Percentiles rank a stretch among this genome's conserved stretches.
These are phyloP conservation scores for Phytophthora kernoviae DNA, from an alignment of 352 stramenopile species.

Conservation along the genomic window DNA sequence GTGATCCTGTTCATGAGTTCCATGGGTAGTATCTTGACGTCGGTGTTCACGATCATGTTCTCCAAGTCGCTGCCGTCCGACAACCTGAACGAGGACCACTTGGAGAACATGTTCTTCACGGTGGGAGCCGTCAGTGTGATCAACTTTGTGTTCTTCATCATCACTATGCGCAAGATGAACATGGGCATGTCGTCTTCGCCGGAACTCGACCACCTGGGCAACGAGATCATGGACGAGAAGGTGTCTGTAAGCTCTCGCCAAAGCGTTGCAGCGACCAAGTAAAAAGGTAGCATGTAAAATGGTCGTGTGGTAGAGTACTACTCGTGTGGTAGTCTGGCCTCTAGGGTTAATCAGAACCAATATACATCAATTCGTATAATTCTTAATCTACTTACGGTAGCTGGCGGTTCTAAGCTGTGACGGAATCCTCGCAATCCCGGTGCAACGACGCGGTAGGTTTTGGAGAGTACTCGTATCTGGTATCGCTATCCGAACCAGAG, in stretches of 20 bases:
- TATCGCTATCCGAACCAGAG: too few relatives aligned
- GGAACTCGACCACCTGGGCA: conserved; percentile 13
- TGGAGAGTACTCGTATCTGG: too few relatives aligned
- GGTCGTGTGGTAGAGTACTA: neutral
- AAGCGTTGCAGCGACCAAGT: conserved; percentile 18
- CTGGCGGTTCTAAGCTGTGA: too few relatives aligned
- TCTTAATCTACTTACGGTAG: too few relatives aligned
- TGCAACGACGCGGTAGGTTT: too few relatives aligned
- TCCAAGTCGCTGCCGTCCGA: conserved; percentile 54
- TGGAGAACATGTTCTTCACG: conserved; percentile 77
- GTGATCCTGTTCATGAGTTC: conserved; percentile 50
- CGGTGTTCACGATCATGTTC: conserved; percentile 57
- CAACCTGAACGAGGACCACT: conserved; percentile 50
- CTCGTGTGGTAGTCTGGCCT: neutral
- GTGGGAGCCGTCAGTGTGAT: conserved; percentile 48
- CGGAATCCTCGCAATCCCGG: too few relatives aligned
- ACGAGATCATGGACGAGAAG: conserved; percentile 16
- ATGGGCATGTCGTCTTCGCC: conserved; percentile 43
- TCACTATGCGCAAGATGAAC: conserved; percentile 62
- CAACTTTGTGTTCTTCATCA: conserved; percentile 57
- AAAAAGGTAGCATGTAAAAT: conserved; percentile 4
- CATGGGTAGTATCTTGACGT: conserved; percentile 55
- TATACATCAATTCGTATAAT: neutral
- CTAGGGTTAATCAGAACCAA: neutral
- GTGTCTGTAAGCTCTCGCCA: conserved; percentile 12